A percentile compares a stretch with the other conserved stretches of the same genome.
Evolutionary conservation across 2,329 filamentous ascomycete genomes (phyloP).

Genomic region (Verruconis gallopava): DNA sequence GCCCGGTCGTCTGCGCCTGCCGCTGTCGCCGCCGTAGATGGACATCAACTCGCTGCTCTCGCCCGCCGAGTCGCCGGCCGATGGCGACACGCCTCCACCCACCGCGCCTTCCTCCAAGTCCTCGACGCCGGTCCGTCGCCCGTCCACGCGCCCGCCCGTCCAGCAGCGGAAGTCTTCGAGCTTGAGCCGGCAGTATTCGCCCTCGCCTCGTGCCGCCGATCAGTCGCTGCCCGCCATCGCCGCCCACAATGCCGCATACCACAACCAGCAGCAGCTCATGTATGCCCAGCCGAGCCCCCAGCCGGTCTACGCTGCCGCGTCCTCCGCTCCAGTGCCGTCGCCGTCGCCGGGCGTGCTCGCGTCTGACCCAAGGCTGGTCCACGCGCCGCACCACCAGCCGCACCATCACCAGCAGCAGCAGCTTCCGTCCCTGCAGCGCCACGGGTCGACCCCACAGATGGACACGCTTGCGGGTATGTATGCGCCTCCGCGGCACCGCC

Average conservation of each 20-base stretch:
- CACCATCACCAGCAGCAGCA: slow-evolving; percentile 21
- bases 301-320: slow-evolving; percentile 3
- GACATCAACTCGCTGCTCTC: slow-evolving; percentile 12
- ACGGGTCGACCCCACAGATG: slow-evolving; percentile 34
- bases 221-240: slow-evolving; percentile 10
- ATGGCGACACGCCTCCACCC: slow-evolving; percentile 9
- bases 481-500: background rate
- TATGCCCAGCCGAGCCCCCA: slow-evolving; percentile 3
- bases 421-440: slow-evolving; percentile 22
- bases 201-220: slow-evolving; percentile 15
- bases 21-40: no score
- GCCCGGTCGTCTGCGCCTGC: no score
- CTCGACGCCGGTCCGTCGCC: slow-evolving; percentile 21
- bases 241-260: slow-evolving; percentile 11
- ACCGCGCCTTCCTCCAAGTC: slow-evolving; percentile 18
- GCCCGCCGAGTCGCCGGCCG: slow-evolving; percentile 8
- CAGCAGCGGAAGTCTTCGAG: slow-evolving; percentile 28
- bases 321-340: background rate
- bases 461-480: slow-evolving; percentile 33
- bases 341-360: no score
- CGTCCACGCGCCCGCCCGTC: slow-evolving; percentile 15
- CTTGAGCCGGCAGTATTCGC: slow-evolving; percentile 30
- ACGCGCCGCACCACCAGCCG: slow-evolving; percentile 10
- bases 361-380: no score
- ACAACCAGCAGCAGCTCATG: slow-evolving; percentile 12